Evolutionary conservation across 164 flowering plant species (phyloP), one percentile per base, ranked within the genome.

Genomic region (Houttuynia cordata): DNA sequence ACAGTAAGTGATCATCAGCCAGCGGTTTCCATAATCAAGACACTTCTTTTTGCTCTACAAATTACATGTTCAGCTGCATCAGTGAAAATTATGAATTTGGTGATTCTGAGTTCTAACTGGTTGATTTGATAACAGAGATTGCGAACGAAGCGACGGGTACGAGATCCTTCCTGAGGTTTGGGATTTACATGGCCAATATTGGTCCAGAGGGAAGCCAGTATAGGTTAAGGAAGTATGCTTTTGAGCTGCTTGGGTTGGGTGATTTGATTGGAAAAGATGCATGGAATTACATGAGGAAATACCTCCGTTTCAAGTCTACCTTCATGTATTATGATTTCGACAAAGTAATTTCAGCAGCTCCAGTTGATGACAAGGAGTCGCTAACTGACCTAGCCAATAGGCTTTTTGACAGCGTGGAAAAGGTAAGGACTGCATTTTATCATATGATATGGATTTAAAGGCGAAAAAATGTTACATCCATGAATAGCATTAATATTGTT

Each of bases 321-420:
- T 63, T 78, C 75, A 83, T 91, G 94, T 88, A 86, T 83, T 86
- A 77, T 53, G 96, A 91, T 73, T 88, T 91, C 55, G 96, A 91
- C 68, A 79, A 73, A 24, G 74, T 91, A 1, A 91, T 91, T 66
- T 72, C 95, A 19, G 94, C 94, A 8, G 87, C 91, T 7, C 53
- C 80, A 14, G 79, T 17, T 1, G 53, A 68, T 58, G 85, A 91
- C 9, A 86, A 85, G 79, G 78, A 80, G 58, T 80, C 90, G 24
- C 86, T 91, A 10, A 73, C 75, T 21, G 78, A 81, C 58, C 79
- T 86, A 18, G 94, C 97, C 19, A 88, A 86, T 73, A 76, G 79
- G 69, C 68, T 91, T 65, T 88, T 91, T 39, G 85, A 91, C 74
- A 82, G 59, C 63, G 65, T 85, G 15, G 97, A 91, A 62, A 79